Conservation (phyloP, 306 rosid species). For the Dicorynia guianensis region DNA sequence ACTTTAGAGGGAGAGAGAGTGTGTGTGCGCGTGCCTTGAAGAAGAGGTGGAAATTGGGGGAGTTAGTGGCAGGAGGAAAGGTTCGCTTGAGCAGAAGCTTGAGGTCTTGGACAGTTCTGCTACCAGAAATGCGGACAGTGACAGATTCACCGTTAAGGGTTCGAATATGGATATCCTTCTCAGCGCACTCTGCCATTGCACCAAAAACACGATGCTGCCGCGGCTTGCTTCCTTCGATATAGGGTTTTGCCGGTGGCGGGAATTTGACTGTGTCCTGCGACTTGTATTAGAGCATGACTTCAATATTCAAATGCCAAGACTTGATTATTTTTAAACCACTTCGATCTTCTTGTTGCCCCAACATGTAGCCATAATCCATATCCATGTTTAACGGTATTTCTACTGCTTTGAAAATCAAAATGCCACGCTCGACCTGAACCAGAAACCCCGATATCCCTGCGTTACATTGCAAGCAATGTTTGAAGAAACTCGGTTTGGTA, state of each 20-base stretch:
- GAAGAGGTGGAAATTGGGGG: slow-evolving; percentile 84
- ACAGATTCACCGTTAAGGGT: slow-evolving; percentile 69
- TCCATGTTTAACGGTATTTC: too few relatives aligned
- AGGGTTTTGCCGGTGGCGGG: slow-evolving; percentile 26
- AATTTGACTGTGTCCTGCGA: neutral
- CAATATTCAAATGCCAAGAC: too few relatives aligned
- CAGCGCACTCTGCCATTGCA: slow-evolving; percentile 46
- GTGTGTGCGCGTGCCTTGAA: slow-evolving; percentile 55
- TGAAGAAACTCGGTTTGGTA: too few relatives aligned
- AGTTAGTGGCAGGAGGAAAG: slow-evolving; percentile 64
- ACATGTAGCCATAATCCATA: too few relatives aligned
- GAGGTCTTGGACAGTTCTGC: slow-evolving; percentile 60
- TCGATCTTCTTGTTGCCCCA: too few relatives aligned
- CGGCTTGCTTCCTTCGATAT: neutral
- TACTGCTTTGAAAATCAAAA: too few relatives aligned
- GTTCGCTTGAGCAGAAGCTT: slow-evolving; percentile 67
- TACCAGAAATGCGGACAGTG: slow-evolving; percentile 51
- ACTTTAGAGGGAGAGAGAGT: neutral
- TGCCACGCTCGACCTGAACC: too few relatives aligned
- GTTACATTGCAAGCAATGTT: too few relatives aligned
- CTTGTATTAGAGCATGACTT: too few relatives aligned
- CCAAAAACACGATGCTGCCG: too few relatives aligned
- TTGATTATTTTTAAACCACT: too few relatives aligned
- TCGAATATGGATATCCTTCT: slow-evolving; percentile 61
- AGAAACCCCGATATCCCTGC: too few relatives aligned